Percentiles rank a stretch among this genome's conserved stretches.
Conservation (phyloP, 345 rosid genomes). For the Eucalyptus microcorys region DNA sequence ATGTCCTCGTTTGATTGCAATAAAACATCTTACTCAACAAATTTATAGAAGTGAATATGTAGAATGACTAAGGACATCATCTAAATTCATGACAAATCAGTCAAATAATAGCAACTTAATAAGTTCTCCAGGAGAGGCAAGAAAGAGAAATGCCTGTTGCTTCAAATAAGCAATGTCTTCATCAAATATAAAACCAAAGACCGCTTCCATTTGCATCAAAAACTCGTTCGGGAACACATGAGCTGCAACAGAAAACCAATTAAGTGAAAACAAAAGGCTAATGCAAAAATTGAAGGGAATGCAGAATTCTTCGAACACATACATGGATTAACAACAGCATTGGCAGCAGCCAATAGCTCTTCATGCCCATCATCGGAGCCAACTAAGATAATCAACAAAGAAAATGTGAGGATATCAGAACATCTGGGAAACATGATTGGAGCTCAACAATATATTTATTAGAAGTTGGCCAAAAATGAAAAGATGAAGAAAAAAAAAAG, state of each 20-base stretch:
- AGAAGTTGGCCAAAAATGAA: neutral
- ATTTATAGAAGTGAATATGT: neutral
- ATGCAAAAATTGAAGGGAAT: neutral
- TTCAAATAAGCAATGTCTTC: slow-evolving; percentile 51
- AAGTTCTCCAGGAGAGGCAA: neutral
- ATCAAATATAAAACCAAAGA: slow-evolving; percentile 62
- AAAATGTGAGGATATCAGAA: neutral
- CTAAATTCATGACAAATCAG: neutral
- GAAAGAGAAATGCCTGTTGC: slow-evolving; percentile 43
- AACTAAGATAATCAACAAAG: slow-evolving; percentile 20
- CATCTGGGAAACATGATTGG: neutral
- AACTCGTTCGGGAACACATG: slow-evolving; percentile 35
- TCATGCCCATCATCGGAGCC: slow-evolving; percentile 76
- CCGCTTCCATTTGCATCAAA: slow-evolving; percentile 83
- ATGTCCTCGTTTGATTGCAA: neutral
- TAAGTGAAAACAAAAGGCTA: neutral
- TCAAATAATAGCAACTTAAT: neutral
- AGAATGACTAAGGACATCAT: neutral
- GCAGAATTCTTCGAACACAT: neutral
- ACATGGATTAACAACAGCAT: slow-evolving; percentile 62
- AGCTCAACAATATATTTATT: neutral
- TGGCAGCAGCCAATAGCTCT: slow-evolving; percentile 82
- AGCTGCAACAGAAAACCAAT: slow-evolving; percentile 40
- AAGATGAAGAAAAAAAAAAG: neutral
- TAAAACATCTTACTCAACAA: neutral